Evolutionary conservation across 441 rosid species (phyloP).

Genomic region (Macaranga tanarius): DNA sequence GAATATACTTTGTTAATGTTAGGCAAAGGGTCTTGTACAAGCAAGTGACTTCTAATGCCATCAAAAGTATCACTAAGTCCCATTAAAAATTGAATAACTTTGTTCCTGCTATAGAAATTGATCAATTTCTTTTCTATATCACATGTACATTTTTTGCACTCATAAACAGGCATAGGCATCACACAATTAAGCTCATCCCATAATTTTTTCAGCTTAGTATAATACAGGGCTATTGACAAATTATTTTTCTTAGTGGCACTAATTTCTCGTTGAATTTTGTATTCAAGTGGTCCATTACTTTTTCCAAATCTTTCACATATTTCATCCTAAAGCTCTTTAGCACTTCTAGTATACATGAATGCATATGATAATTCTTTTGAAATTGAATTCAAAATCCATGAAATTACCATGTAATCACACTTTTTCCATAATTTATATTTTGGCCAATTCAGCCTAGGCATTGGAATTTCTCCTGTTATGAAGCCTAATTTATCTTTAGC

Average conservation of each 20-base stretch:
- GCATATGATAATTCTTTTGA: background rate
- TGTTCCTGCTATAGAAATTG: too few relatives aligned
- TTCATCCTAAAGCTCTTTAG: background rate
- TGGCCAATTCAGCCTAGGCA: background rate
- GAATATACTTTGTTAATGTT: too few relatives aligned
- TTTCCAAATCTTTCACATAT: background rate
- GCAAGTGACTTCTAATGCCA: too few relatives aligned
- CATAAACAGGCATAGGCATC: background rate
- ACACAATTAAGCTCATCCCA: background rate
- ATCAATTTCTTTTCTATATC: too few relatives aligned
- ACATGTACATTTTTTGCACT: too few relatives aligned
- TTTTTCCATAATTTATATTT: background rate
- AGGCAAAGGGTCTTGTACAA: too few relatives aligned
- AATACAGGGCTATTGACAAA: background rate
- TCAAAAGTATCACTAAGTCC: too few relatives aligned
- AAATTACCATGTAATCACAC: background rate
- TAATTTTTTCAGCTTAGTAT: background rate
- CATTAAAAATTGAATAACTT: too few relatives aligned
- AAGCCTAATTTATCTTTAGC: background rate
- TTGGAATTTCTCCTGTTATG: background rate
- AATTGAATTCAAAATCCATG: background rate
- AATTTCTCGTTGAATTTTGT: background rate
- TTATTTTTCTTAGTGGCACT: background rate
- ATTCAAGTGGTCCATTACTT: background rate
- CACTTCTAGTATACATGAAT: background rate